A percentile compares a stretch with the other conserved stretches of the same genome.
Evolutionary conservation across 75 land plant species (phyloP).

Genomic region (Sequoiadendron giganteum): DNA sequence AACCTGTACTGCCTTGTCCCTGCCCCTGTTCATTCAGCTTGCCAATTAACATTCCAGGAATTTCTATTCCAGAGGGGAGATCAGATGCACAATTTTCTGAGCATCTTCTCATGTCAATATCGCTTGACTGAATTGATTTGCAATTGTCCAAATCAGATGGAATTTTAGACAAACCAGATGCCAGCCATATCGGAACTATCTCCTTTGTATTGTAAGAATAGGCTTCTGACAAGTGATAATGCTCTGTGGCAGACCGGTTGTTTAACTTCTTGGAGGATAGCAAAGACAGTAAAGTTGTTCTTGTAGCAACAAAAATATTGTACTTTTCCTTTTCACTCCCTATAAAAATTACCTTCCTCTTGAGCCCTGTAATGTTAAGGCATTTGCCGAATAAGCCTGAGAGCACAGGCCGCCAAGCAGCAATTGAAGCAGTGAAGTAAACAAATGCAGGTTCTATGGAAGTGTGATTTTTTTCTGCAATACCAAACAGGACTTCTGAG

Average conservation of each 20-base stretch:
- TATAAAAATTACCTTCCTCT: conserved; percentile 60
- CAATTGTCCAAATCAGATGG: neutral
- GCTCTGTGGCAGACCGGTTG: neutral
- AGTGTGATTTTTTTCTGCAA: neutral
- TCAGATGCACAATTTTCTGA: neutral
- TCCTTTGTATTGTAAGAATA: neutral
- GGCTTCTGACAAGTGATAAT: neutral
- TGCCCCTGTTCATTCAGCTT: neutral
- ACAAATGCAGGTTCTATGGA: conserved; percentile 21
- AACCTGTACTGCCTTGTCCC: conserved; percentile 28
- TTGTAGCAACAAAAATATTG: conserved; percentile 55
- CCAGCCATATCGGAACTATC: neutral
- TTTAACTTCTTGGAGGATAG: neutral
- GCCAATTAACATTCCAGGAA: neutral
- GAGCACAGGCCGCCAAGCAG: conserved; percentile 64
- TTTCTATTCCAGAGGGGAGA: neutral
- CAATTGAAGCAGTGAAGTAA: conserved; percentile 58
- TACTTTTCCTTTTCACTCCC: conserved; percentile 37
- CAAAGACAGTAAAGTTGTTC: conserved; percentile 27
- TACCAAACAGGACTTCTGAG: neutral
- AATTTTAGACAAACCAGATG: neutral
- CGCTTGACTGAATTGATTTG: neutral
- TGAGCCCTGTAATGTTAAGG: conserved; percentile 42
- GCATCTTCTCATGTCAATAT: neutral
- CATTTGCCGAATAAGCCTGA: conserved; percentile 43